Base-by-base conservation (phyloP, 495 filamentous ascomycete genomes). In the Apodospora peruviana region DNA sequence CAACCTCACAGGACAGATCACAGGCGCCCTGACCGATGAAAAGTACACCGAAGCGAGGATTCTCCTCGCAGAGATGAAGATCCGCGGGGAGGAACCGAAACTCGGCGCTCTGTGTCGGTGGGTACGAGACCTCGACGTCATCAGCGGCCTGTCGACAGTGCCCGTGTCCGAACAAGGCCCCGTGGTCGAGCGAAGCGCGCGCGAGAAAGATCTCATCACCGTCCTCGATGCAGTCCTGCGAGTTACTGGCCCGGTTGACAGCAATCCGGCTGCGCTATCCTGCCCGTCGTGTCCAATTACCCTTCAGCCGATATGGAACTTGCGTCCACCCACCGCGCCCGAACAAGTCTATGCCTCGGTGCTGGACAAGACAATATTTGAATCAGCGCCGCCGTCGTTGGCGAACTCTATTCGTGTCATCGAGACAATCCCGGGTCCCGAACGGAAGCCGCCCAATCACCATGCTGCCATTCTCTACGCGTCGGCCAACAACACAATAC, bases 61-160 rank as follows among this genome's bases (percentile, higher is more conserved):
- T 12, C 46, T 71, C 22, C 60, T 74, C n/a, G 61, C 69, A 29
- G 73, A 75, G 65, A 76, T 75, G 71, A 54, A 58, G 16, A 69
- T 74, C 5, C 55, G 69, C 22, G 53, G 58, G 10, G 56, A 75
- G 34, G 58, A 56, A 18, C 72, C 69, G 10, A 73, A 72, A 40
- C 57, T 75, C 7, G 73, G 73, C 4, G 68, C 73, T 1, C 58
- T 77, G 9, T 73, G 70, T 46, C 61, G 73, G 34, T 77, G 73
- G 73, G 73, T 77, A 25, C 56, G 73, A 40, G 72, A 75, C 43
- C 58, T 75, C 20, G 73, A 77, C 50, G 67, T 71, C 25, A 66
- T 73, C 39, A 72, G 66, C 55, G 69, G 71, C 7, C 49, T 74
- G 1, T 65, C 61, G 2, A 60, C 53, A 14, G 36, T 52, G 12